Base-by-base conservation (phyloP, 305 asterid genomes). In the Fraxinus platypoda region DNA sequence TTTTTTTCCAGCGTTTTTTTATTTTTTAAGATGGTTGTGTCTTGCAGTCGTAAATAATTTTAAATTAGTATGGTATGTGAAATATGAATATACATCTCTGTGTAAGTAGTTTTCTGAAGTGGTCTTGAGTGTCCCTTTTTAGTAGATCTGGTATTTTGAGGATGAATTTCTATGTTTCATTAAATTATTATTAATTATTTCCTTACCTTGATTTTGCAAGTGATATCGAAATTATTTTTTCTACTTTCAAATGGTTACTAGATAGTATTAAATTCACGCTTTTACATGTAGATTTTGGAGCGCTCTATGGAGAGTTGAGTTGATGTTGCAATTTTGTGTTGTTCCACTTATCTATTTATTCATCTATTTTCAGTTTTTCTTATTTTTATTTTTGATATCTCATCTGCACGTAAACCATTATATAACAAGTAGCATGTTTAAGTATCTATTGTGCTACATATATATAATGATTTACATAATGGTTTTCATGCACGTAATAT, bases 291-390 rank as follows among this genome's bases (percentile, higher is more conserved):
- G 25, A 52, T 17, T 52, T 17, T 52, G 62, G 62, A 52, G 19
- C 7, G 62, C 1, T 52, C 62, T 52, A 52, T 17, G 23, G 23
- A 52, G 35, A 78, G 38, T 71, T 78, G 2, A 46, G 34, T 76
- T 52, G 85, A 85, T 82, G 85, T 79, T 34, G 78, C 13, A 57
- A 71, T 33, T 34, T 75, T 52, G 21, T 52, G 62, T 43, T 43
- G 54, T 43, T 43, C n/a, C 54, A 12, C 5, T 41, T 41, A 43
- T 43, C 57, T 13, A 46, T 46, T 46, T 3, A 46, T 46, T 46
- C 4, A 46, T 46, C 57, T 46, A 46, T 46, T 46, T 46, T 46
- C 57, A 13, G 19, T 46, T 46, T 46, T 46, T 46, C 54, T 46
- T 3, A 46, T 46, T 46, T 46, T 46, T 46, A 46, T 35, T 35